phyloP scores from a whole-genome alignment of 345 rosid genomes.

The Acer campestre region DNA sequence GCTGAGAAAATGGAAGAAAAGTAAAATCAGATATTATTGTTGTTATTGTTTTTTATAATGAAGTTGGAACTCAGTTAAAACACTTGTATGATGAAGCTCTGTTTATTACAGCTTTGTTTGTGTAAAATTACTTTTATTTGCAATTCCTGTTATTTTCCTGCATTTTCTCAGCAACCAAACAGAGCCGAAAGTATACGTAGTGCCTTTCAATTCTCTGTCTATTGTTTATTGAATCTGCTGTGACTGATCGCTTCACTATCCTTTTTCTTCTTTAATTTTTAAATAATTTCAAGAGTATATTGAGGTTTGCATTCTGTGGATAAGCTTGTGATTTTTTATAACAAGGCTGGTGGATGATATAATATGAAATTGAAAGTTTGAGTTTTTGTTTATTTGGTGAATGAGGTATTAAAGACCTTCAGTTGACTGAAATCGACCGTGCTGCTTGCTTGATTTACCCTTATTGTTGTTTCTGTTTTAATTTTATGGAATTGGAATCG shows the following conservation, averaged over 20 bases:
- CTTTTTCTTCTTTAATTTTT: not conserved
- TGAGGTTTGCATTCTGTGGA: constrained; percentile 3
- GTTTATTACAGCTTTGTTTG: constrained; percentile 4
- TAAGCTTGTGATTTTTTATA: not conserved
- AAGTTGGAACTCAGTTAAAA: constrained; percentile 17
- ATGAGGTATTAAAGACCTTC: not conserved
- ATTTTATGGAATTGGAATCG: not conserved
- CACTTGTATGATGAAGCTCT: not conserved
- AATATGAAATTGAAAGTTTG: not conserved
- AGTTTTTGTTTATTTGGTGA: not conserved
- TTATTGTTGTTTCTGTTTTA: not conserved
- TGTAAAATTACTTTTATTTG: not conserved
- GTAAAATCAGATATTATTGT: constrained; percentile 9
- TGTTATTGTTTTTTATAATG: not conserved
- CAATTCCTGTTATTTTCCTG: constrained; percentile 10
- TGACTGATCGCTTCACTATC: constrained; percentile 13
- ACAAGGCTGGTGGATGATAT: not conserved
- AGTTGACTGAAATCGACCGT: not conserved
- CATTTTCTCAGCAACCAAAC: constrained; percentile 37
- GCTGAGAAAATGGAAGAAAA: constrained; percentile 43
- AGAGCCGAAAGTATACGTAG: constrained; percentile 24
- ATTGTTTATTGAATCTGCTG: constrained; percentile 10
- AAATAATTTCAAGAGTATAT: not conserved
- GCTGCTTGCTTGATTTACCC: not conserved
- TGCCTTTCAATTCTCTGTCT: constrained; percentile 6